These are phyloP conservation scores for Lentinula novae-zelandiae DNA, from an alignment of 1,284 basidiomycete species.

Conservation along the genomic window DNA sequence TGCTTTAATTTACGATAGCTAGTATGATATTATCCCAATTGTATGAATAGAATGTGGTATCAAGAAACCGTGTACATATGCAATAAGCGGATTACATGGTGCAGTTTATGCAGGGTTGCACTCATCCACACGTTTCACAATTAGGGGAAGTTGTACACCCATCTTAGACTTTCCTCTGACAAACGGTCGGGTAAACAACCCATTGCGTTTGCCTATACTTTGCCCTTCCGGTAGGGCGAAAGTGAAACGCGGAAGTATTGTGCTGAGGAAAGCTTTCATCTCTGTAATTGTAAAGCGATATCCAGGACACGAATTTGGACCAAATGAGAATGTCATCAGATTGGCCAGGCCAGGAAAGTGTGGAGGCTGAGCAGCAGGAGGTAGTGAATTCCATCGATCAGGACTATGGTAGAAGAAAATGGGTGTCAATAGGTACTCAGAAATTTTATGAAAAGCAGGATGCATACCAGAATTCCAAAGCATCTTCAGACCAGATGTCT, in stretches of 20 bases:
- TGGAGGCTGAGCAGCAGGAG: slow-evolving; percentile 28
- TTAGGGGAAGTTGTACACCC: slow-evolving; percentile 37
- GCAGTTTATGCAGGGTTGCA: not conserved
- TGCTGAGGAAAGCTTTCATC: slow-evolving; percentile 46
- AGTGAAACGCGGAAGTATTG: slow-evolving; percentile 38
- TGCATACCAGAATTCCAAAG: slow-evolving; percentile 45
- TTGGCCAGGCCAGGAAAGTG: slow-evolving; percentile 43
- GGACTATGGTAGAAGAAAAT: slow-evolving; percentile 30
- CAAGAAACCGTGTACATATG: not conserved
- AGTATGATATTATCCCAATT: not conserved
- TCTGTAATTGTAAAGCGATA: slow-evolving; percentile 42
- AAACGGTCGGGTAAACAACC: slow-evolving; percentile 44
- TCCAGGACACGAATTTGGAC: slow-evolving; percentile 46
- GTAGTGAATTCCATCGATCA: slow-evolving; percentile 45
- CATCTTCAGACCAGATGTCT: slow-evolving; percentile 51
- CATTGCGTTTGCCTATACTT: slow-evolving; percentile 41
- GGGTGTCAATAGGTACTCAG: not conserved
- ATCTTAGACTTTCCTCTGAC: slow-evolving; percentile 33
- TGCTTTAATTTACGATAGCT: not conserved
- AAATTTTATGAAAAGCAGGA: not conserved
- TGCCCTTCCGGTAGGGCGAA: slow-evolving; percentile 37
- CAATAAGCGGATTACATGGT: not conserved
- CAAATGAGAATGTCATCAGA: slow-evolving; percentile 52
- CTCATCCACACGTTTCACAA: slow-evolving; percentile 26
- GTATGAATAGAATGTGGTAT: no score